Evolutionary conservation across 306 rosid genomes (phyloP).

Genomic region (Dalbergia cochinchinensis): DNA sequence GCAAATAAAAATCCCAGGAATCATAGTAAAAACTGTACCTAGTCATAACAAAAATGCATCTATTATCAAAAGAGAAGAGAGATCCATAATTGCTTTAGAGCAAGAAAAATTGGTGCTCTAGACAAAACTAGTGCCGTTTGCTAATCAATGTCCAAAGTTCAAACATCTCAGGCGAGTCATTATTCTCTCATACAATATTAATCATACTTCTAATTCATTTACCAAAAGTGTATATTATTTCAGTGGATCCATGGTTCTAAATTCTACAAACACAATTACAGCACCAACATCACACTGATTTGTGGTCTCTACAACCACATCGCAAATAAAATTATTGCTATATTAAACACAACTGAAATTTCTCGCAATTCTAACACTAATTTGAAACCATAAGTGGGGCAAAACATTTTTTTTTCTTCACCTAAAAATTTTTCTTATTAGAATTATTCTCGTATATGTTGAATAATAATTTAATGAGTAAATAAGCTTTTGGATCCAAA

Average conservation of each 20-base stretch:
- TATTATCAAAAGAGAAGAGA: background rate
- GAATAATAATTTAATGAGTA: too few relatives aligned
- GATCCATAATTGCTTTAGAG: background rate
- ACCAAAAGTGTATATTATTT: background rate
- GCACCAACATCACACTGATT: background rate
- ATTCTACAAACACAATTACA: background rate
- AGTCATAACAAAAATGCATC: background rate
- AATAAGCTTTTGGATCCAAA: too few relatives aligned
- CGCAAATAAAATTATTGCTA: background rate
- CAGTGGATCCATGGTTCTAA: background rate
- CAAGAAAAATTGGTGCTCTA: background rate
- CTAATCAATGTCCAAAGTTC: background rate
- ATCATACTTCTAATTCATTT: background rate
- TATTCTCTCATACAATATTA: background rate
- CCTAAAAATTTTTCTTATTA: too few relatives aligned
- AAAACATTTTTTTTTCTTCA: background rate
- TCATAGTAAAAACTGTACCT: background rate
- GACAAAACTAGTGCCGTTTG: too few relatives aligned
- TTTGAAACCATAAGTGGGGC: background rate
- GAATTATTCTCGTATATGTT: too few relatives aligned
- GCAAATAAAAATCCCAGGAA: background rate
- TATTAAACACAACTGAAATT: too few relatives aligned
- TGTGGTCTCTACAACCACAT: background rate
- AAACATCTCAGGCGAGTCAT: background rate
- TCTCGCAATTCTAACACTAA: background rate